Percentiles rank a stretch among this genome's conserved stretches.
Conservation (phyloP, 2,329 filamentous ascomycete species). For the Biscogniauxia mediterranea region DNA sequence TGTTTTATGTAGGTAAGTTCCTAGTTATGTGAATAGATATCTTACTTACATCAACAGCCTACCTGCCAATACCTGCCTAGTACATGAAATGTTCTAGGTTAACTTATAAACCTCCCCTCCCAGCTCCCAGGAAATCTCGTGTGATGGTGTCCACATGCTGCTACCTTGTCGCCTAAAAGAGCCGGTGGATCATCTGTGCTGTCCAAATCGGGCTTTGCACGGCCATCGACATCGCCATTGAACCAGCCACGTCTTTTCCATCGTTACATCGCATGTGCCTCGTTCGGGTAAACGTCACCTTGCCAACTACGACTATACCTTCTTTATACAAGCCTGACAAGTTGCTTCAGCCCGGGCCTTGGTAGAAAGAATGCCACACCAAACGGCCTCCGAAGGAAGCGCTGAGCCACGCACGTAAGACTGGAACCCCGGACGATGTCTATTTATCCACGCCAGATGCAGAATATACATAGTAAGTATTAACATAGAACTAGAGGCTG, state of each 20-base stretch:
- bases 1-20: no score
- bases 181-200: background rate
- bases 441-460: background rate
- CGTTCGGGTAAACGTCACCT: background rate
- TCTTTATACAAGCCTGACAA: background rate
- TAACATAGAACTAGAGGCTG: no score
- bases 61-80: no score
- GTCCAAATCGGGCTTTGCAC: conserved; percentile 1
- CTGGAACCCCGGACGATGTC: background rate
- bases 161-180: background rate
- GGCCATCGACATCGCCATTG: background rate
- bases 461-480: background rate
- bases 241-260: conserved; percentile 1
- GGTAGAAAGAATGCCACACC: background rate
- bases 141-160: background rate
- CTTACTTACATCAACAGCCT: conserved; percentile 8
- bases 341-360: background rate
- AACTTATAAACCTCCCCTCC: background rate
- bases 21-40: no score
- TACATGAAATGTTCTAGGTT: no score
- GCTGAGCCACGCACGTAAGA: background rate
- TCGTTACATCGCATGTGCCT: conserved; percentile 1
- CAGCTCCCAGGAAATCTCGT: background rate
- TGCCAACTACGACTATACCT: background rate
- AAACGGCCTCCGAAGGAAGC: background rate